phyloP scores from a whole-genome alignment of 1,139 yeast genomes.

The Arxiozyma heterogenica region DNA sequence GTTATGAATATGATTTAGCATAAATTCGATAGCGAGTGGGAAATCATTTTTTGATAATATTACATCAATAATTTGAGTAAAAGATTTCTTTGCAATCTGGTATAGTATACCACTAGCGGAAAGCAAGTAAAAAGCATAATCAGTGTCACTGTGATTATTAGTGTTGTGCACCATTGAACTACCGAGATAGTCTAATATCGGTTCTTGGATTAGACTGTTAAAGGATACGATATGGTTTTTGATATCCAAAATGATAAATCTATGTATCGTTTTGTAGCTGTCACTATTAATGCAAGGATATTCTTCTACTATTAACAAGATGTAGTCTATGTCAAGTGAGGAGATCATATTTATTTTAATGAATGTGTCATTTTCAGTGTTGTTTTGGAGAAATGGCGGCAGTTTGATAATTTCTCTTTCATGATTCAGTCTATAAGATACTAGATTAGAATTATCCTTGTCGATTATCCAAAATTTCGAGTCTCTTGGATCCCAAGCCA shows the following conservation, averaged over 20 bases:
- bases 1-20: constrained; percentile 36
- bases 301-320: constrained; percentile 32
- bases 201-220: constrained; percentile 56
- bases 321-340: constrained; percentile 35
- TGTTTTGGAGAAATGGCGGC: constrained; percentile 1
- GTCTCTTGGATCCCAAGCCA: constrained; percentile 31
- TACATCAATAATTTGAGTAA: constrained; percentile 60
- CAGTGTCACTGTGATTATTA: neutral
- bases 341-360: constrained; percentile 45
- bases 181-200: constrained; percentile 45
- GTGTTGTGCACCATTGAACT: constrained; percentile 21
- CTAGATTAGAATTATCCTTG: neutral
- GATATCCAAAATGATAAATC: constrained; percentile 56
- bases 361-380: constrained; percentile 32
- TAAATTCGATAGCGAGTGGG: constrained; percentile 64
- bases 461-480: constrained; percentile 20
- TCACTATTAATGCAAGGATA: constrained; percentile 19
- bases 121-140: constrained; percentile 39
- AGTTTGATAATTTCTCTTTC: constrained; percentile 51
- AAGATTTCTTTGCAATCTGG: constrained; percentile 55
- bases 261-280: constrained; percentile 35
- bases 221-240: constrained; percentile 63
- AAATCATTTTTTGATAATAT: constrained; percentile 64
- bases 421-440: constrained; percentile 35
- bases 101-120: constrained; percentile 72